Percentiles rank a stretch among this genome's conserved stretches.
phyloP scores from a whole-genome alignment of 2,329 filamentous ascomycete genomes.

The Botrytis hyacinthi region DNA sequence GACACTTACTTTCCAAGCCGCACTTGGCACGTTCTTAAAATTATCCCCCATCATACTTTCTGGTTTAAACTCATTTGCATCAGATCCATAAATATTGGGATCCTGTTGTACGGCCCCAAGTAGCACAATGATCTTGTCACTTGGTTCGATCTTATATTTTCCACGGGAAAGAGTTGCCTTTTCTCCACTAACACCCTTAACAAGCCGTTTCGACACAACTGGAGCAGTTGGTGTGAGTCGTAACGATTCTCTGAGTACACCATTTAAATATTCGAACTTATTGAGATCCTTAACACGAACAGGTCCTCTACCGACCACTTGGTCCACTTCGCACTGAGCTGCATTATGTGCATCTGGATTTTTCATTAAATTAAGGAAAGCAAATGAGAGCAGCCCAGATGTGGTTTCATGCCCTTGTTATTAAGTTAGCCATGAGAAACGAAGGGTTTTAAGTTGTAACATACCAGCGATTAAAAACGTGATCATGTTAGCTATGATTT shows the following conservation, averaged over 20 bases:
- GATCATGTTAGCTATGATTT: slow-evolving; percentile 66
- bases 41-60: slow-evolving; percentile 70
- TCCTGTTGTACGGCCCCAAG: slow-evolving; percentile 59
- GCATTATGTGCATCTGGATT: slow-evolving; percentile 47
- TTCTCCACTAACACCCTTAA: slow-evolving; percentile 41
- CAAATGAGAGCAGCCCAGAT: slow-evolving; percentile 49
- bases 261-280: slow-evolving; percentile 62
- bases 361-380: slow-evolving; percentile 51
- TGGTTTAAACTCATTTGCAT: slow-evolving; percentile 64
- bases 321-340: slow-evolving; percentile 53
- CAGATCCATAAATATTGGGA: slow-evolving; percentile 61
- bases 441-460: neutral
- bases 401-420: slow-evolving; percentile 64
- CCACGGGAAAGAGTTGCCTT: slow-evolving; percentile 39
- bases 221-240: slow-evolving; percentile 61
- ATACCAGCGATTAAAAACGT: slow-evolving; percentile 59
- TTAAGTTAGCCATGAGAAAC: slow-evolving; percentile 47
- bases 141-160: slow-evolving; percentile 43
- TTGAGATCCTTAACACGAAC: slow-evolving; percentile 48
- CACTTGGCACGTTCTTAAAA: slow-evolving; percentile 59
- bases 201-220: slow-evolving; percentile 49
- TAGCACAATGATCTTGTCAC: slow-evolving; percentile 50
- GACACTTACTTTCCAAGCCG: slow-evolving; percentile 41
- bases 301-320: slow-evolving; percentile 47
- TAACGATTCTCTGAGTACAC: slow-evolving; percentile 64